Conservation (phyloP, 208 protist species). For the Acanthamoeba triangularis region DNA sequence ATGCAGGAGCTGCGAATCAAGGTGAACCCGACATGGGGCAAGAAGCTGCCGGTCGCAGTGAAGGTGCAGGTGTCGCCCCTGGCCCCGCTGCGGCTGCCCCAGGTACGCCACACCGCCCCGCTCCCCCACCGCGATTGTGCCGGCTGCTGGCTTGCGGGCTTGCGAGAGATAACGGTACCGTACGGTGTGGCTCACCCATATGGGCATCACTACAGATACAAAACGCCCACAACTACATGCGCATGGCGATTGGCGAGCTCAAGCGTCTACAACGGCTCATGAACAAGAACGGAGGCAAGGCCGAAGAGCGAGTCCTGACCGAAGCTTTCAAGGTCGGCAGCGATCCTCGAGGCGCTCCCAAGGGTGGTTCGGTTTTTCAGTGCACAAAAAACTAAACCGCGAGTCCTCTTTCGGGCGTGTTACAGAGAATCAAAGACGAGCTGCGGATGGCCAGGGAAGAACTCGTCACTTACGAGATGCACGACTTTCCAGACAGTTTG, state of each 20-base stretch:
- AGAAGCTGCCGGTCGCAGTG: neutral
- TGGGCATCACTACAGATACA: neutral
- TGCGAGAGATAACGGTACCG: no score
- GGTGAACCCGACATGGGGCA: neutral
- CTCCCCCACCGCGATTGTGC: neutral
- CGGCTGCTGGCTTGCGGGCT: neutral
- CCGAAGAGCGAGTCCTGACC: neutral
- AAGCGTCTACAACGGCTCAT: neutral
- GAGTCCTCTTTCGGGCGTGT: neutral
- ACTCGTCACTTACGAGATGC: neutral
- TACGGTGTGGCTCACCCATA: neutral
- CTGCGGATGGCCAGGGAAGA: neutral
- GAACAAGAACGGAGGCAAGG: neutral
- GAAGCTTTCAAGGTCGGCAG: neutral
- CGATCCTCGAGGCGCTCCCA: neutral
- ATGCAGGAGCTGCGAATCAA: neutral
- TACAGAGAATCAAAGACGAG: neutral
- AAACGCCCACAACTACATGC: constrained; percentile 3
- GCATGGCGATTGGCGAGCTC: neutral
- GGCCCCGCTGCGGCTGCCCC: neutral
- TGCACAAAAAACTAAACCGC: no score
- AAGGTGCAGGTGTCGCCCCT: neutral
- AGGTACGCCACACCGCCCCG: neutral
- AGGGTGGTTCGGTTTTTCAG: no score
- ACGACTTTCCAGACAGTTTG: neutral